Conservation (phyloP, 345 rosid species). For the Lepidium aucheri region DNA sequence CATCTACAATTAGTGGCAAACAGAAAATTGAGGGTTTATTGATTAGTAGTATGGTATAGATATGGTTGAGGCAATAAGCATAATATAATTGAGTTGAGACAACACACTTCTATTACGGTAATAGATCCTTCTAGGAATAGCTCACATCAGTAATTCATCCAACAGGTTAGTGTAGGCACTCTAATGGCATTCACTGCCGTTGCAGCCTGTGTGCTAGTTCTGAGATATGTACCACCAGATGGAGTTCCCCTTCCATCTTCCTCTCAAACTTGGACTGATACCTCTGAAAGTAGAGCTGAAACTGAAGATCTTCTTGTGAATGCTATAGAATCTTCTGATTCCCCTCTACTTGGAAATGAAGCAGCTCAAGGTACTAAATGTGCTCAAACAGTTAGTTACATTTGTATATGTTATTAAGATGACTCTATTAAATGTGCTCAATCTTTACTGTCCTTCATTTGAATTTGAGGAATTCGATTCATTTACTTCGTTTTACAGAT, state of each 20-base stretch:
- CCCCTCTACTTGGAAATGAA: conserved; percentile 31
- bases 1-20: not conserved
- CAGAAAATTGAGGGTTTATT: not conserved
- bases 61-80: not conserved
- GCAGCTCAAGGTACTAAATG: conserved; percentile 33
- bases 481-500: conserved; percentile 22
- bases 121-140: conserved; percentile 1
- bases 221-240: conserved; percentile 60
- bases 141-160: not conserved
- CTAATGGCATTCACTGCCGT: conserved; percentile 65
- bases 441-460: not conserved
- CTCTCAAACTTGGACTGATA: conserved; percentile 25
- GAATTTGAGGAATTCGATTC: not conserved
- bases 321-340: conserved; percentile 24
- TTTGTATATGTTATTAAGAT: conserved; percentile 1
- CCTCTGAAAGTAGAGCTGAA: conserved; percentile 20
- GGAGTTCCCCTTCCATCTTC: conserved; percentile 43
- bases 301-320: conserved; percentile 15
- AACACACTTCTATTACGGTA: not conserved
- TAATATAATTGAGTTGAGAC: not conserved
- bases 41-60: conserved; percentile 6
- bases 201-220: conserved; percentile 52
- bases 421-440: not conserved
- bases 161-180: conserved; percentile 71
- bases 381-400: not conserved